A percentile compares a stretch with the other conserved stretches of the same genome.
Conservation (phyloP, 1,284 basidiomycete species). For the Sporisorium exsertum region DNA sequence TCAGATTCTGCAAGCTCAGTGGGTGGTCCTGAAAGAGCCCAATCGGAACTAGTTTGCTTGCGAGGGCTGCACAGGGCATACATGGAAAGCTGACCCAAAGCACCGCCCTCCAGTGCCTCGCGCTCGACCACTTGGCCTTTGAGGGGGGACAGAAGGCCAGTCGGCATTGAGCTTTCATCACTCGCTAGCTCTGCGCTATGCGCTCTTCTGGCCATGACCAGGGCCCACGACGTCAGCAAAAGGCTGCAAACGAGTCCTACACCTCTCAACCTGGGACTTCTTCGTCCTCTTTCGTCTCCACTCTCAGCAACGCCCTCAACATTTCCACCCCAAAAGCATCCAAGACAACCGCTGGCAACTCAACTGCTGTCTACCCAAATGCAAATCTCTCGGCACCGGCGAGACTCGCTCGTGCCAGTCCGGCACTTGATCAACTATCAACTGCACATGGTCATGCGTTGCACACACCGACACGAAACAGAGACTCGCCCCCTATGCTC, state of each 20-base stretch:
- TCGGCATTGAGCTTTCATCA: no score
- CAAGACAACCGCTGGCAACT: neutral
- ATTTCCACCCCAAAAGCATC: conserved; percentile 23
- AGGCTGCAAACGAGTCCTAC: neutral
- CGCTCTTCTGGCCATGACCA: conserved; percentile 4
- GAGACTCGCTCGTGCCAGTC: neutral
- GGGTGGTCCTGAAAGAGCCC: no score
- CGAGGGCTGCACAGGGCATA: no score
- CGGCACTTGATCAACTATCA: neutral
- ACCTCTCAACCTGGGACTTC: neutral
- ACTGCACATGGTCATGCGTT: neutral
- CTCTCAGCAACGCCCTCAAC: conserved; percentile 36
- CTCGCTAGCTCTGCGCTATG: no score
- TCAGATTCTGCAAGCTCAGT: no score
- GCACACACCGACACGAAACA: neutral
- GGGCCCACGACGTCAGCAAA: neutral
- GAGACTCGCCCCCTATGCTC: conserved; percentile 1
- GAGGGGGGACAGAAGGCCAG: no score
- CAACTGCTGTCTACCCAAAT: neutral
- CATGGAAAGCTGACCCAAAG: no score
- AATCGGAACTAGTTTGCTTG: no score
- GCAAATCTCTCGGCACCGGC: neutral
- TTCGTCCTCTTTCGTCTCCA: conserved; percentile 27
- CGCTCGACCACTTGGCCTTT: no score
- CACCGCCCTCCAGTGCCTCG: neutral